These are phyloP conservation scores for Candida yuanshanica DNA, from an alignment of 805 yeast species.

Conservation along the genomic window DNA sequence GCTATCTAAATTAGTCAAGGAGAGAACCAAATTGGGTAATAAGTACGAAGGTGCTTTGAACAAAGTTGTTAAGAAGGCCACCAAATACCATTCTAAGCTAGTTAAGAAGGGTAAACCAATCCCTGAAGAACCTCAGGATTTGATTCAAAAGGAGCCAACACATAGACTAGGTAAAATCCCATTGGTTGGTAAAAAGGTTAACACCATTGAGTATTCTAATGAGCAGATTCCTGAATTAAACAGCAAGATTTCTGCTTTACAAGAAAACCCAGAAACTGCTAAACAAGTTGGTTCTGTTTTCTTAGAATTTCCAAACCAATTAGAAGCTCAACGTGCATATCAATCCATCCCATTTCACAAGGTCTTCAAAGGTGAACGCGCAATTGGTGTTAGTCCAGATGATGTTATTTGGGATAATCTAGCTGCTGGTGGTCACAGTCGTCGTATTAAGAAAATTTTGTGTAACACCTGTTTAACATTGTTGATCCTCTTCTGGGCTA, in stretches of 20 bases:
- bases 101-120: slow-evolving; percentile 50
- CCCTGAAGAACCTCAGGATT: slow-evolving; percentile 54
- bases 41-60: slow-evolving; percentile 66
- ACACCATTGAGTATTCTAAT: slow-evolving; percentile 69
- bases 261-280: slow-evolving; percentile 44
- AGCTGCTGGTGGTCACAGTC: slow-evolving; percentile 48
- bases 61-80: slow-evolving; percentile 52
- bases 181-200: slow-evolving; percentile 76
- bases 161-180: slow-evolving; percentile 61
- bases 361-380: slow-evolving; percentile 32
- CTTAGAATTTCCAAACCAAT: slow-evolving; percentile 69
- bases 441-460: slow-evolving; percentile 48
- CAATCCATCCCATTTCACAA: slow-evolving; percentile 65
- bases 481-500: slow-evolving; percentile 85
- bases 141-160: slow-evolving; percentile 80
- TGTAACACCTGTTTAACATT: slow-evolving; percentile 62
- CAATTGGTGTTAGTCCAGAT: slow-evolving; percentile 67
- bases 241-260: slow-evolving; percentile 54
- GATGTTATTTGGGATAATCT: slow-evolving; percentile 84
- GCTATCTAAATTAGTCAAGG: slow-evolving; percentile 50
- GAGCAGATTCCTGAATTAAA: slow-evolving; percentile 66
- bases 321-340: slow-evolving; percentile 83
- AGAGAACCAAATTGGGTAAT: slow-evolving; percentile 53
- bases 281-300: slow-evolving; percentile 56
- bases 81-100: slow-evolving; percentile 48